These are phyloP conservation scores for Parachlorella kessleri DNA, from an alignment of 139 green algal species.

Conservation along the genomic window DNA sequence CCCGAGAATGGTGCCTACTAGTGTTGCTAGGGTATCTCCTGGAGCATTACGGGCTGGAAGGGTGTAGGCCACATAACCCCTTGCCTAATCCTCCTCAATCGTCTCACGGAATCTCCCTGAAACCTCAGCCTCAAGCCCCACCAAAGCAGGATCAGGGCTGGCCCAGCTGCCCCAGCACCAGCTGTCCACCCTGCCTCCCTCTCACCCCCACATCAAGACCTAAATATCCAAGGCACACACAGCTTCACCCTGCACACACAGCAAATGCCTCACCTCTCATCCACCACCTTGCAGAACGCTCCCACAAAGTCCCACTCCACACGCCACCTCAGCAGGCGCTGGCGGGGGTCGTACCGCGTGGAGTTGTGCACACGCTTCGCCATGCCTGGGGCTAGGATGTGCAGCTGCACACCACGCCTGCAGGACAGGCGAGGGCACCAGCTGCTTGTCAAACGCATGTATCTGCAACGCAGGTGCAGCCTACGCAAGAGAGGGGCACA, in stretches of 20 bases:
- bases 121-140: too few species aligned
- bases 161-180: not conserved
- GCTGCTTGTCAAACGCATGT: too few species aligned
- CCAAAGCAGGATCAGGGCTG: not conserved
- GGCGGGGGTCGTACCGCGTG: slow-evolving; percentile 39
- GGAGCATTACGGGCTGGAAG: too few species aligned
- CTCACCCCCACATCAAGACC: too few species aligned
- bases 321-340: slow-evolving; percentile 32
- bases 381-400: slow-evolving; percentile 46
- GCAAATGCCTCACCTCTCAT: not conserved
- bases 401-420: slow-evolving; percentile 36
- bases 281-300: slow-evolving; percentile 4
- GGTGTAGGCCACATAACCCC: too few species aligned
- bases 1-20: not conserved
- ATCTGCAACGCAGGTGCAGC: too few species aligned
- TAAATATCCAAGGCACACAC: not conserved
- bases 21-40: too few species aligned
- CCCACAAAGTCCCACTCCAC: slow-evolving; percentile 41
- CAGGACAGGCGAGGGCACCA: not conserved
- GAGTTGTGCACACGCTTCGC: slow-evolving; percentile 36
- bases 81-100: too few species aligned
- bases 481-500: too few species aligned
- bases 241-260: not conserved
- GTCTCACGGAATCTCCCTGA: too few species aligned
- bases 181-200: too few species aligned